Conservation (phyloP, 345 rosid genomes). For the Linum tenue region DNA sequence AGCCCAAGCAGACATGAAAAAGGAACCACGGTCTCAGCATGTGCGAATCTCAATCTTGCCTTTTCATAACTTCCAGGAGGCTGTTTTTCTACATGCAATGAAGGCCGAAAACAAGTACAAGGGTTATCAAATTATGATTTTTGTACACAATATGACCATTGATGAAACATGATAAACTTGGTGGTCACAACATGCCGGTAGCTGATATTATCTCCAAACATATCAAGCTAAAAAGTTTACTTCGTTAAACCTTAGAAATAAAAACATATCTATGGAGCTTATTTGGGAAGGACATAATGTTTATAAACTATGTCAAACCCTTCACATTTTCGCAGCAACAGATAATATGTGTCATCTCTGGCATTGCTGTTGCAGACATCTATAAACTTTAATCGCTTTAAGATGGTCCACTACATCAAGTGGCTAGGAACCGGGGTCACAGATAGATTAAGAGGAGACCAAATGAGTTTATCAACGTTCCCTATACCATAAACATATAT, state of each 20-base stretch:
- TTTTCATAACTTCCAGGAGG: slow-evolving; percentile 78
- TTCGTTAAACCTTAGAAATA: too few species aligned
- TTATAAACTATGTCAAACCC: background rate
- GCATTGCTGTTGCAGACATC: background rate
- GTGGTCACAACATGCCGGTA: background rate
- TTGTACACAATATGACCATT: background rate
- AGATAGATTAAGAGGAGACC: background rate
- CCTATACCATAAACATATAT: background rate
- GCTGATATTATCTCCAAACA: too few species aligned
- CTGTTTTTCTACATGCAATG: slow-evolving; percentile 42
- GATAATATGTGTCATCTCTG: background rate
- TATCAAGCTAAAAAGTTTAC: background rate
- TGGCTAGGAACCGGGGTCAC: background rate
- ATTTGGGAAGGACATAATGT: background rate
- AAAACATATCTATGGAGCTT: too few species aligned
- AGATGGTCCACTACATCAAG: background rate
- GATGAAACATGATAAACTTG: background rate
- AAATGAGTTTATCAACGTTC: too few species aligned
- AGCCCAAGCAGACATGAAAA: slow-evolving; percentile 95
- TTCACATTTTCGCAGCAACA: background rate
- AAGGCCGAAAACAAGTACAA: background rate
- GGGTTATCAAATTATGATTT: background rate
- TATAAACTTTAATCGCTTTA: too few species aligned
- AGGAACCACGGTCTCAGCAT: slow-evolving; percentile 93
- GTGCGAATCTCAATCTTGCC: slow-evolving; percentile 92